Evolutionary conservation across 495 filamentous ascomycete species (phyloP), one percentile per base, ranked within the genome.

Genomic region (Filosporella fistucella): DNA sequence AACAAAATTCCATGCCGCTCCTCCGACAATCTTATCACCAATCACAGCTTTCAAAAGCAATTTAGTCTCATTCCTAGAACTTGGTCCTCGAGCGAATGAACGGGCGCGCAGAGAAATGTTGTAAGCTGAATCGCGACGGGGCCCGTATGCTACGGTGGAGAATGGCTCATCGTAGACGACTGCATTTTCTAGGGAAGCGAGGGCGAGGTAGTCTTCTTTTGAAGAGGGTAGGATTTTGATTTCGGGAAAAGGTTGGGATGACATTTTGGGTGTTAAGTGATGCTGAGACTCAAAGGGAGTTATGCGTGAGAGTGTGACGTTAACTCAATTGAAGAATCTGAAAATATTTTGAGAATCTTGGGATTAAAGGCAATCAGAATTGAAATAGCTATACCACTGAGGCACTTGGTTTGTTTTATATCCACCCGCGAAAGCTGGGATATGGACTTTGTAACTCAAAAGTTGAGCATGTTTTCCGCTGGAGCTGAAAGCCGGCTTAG

Each of bases 81-180:
- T 46, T 20, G 40, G 30, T 29, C 16, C 9, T 23, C 29, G 25
- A 0, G 17, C 34, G 11, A 57, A 24, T 0, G 11, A 12, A n/a
- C 47, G 21, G 1, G 50, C 50, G 2, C 50, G 23, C 1, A 23
- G 11, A 4, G n/a, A 12, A 0, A 49, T 37, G 10, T 46, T 49
- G 9, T n/a, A 42, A 14, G 23, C 46, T 5, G 40, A 42, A 18
- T 18, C 13, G 0, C 45, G 44, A 0, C 32, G 5, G 7, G 50
- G 55, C 4, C 55, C 55, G 12, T 47, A 54, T 8, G 50, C 55
- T 3, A 58, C 55, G 24, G 16, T 28, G 18, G 20, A 26, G 38
- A 58, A 54, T 26, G 35, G 29, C 11, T 58, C 51, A n/a, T 44
- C 13, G 20, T 29, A 29, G 47, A 58, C 54, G 24, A 33, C 43